Evolutionary conservation across 441 rosid species (phyloP), one percentile per base, ranked within the genome.

Genomic region (Syzygium syzygioides): DNA sequence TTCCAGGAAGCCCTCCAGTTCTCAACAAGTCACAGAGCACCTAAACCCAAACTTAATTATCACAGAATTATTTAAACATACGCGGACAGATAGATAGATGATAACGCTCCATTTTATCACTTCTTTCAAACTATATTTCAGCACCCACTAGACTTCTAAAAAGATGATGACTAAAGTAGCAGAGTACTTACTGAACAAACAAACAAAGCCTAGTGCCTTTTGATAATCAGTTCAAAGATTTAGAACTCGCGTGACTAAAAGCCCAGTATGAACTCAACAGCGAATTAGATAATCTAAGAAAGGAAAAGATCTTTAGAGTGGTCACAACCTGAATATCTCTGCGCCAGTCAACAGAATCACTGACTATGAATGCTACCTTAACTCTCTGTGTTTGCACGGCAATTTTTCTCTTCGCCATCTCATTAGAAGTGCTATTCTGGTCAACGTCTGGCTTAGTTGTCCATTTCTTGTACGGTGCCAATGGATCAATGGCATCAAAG

Each of bases 1-100:
- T 92, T 91, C 96, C 98, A 89, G 99, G 98, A 59, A 95, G 98
- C 87, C 99, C 98, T 87, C 98, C 99, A 30, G 96, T 96, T 91
- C 98, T 94, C 90, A 97, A 90, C 87, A 96, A 94, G 89, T 95
- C 99, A 91, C 97, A 96, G 54, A 96, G 96, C 91, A 97, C 99
- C 99, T 97, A 90, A 71, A 89, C 83, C 45, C 45, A 23, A 64
- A 25, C 55, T 26, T 15, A 68, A 68, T 41, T 64, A 85, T 19
- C 53, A 10, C 30, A 19, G n/a, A 59, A 50, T 37, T 48, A 26
- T 85, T 59, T 32, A 4, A 79, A 20, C 18, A 30, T 45, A 48
- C 60, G 56, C 18, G 23, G 83, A 60, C 18, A 41, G 83, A 60
- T 13, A 41, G 80, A 41, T 45, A 76, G n/a, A 76, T 76, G 52